Evolutionary conservation across 306 rosid genomes (phyloP).

Genomic region (Cyamopsis tetragonoloba): DNA sequence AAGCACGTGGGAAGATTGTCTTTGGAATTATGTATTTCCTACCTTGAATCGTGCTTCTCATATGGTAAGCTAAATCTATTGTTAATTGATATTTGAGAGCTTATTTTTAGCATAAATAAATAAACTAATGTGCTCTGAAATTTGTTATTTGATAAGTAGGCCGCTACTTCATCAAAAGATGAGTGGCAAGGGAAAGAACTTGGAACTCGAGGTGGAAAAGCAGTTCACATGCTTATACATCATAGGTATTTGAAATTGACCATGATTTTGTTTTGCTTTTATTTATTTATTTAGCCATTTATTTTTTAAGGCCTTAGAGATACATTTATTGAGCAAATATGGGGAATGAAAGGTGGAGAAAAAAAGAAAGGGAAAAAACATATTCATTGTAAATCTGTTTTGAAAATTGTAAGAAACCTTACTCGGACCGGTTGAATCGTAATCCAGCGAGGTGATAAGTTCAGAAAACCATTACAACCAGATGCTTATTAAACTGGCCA

Average conservation of each 20-base stretch:
- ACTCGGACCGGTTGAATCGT: no score
- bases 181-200: constrained; percentile 99
- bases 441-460: no score
- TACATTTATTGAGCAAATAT: constrained; percentile 15
- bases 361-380: constrained; percentile 1
- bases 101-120: constrained; percentile 11
- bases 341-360: constrained; percentile 7
- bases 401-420: no score
- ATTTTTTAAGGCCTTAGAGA: neutral
- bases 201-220: constrained; percentile 98
- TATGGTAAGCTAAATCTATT: constrained; percentile 63
- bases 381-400: neutral
- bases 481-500: no score
- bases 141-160: constrained; percentile 46
- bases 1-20: constrained; percentile 95
- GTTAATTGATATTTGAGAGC: constrained; percentile 14
- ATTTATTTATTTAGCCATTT: constrained; percentile 15
- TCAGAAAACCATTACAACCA: no score
- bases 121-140: constrained; percentile 8
- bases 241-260: constrained; percentile 63
- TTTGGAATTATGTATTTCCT: constrained; percentile 94
- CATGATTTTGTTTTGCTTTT: neutral
- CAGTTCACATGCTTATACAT: constrained; percentile 98
- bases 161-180: constrained; percentile 93
- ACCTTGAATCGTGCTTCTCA: constrained; percentile 84